Percentiles rank a stretch among this genome's conserved stretches.
phyloP scores from a whole-genome alignment of 768 basidiomycete species.

The Rhizopogon vesiculosus region DNA sequence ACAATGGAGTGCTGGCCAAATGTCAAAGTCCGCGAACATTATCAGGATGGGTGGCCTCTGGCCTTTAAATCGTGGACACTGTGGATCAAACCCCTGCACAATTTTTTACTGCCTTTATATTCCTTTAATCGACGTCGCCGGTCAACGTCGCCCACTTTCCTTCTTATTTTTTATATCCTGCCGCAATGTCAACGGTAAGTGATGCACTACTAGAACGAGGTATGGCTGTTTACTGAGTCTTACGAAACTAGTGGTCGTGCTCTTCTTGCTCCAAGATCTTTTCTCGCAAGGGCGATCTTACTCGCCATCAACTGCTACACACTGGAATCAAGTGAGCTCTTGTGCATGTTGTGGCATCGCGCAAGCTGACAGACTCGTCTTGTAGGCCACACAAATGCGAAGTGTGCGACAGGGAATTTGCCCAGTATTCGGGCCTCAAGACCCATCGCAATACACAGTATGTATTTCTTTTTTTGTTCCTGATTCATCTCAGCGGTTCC shows the following conservation, averaged over 20 bases:
- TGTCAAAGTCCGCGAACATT: conserved; percentile 5
- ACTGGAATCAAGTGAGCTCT: conserved; percentile 41
- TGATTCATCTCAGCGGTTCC: conserved; percentile 6
- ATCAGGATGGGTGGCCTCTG: conserved; percentile 6
- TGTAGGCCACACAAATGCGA: conserved; percentile 48
- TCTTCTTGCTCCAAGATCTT: conserved; percentile 46
- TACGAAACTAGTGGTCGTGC: conserved; percentile 32
- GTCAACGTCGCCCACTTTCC: conserved; percentile 35
- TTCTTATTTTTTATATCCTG: conserved; percentile 1
- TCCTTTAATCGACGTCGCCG: conserved; percentile 36
- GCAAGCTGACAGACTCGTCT: neutral
- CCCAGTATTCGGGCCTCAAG: conserved; percentile 55
- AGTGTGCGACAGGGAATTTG: conserved; percentile 50
- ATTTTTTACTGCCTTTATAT: conserved; percentile 9
- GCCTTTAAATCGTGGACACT: conserved; percentile 16
- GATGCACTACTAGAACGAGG: neutral
- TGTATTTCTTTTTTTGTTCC: conserved; percentile 17
- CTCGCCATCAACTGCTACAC: conserved; percentile 51
- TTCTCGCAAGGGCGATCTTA: conserved; percentile 53
- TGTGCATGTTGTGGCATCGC: neutral
- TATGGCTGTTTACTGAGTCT: neutral
- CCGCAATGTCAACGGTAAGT: neutral
- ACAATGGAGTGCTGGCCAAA: conserved; percentile 18
- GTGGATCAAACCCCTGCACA: conserved; percentile 1
- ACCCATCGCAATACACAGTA: conserved; percentile 68